phyloP scores from a whole-genome alignment of 1,139 yeast species.

The Geotrichum klebahnii region DNA sequence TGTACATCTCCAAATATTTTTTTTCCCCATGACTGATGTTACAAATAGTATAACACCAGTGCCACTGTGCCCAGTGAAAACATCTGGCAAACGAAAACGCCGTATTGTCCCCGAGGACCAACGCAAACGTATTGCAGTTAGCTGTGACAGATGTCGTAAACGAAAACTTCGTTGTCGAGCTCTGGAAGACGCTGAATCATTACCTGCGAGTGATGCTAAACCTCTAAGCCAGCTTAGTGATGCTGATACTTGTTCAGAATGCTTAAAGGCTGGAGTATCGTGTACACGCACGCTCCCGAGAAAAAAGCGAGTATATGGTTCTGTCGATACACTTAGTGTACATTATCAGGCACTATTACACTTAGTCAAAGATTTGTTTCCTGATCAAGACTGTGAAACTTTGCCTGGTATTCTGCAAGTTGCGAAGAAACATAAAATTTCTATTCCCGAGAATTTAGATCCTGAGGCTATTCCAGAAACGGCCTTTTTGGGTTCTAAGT shows the following conservation, averaged over 20 bases:
- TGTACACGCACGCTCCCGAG: slow-evolving; percentile 21
- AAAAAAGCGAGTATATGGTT: slow-evolving; percentile 22
- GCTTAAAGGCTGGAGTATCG: slow-evolving; percentile 16
- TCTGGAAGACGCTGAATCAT: background rate
- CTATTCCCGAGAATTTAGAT: slow-evolving; percentile 13
- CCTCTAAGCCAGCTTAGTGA: slow-evolving; percentile 10
- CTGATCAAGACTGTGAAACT: slow-evolving; percentile 20
- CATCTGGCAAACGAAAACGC: slow-evolving; percentile 17
- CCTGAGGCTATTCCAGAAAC: slow-evolving; percentile 18
- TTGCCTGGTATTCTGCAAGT: slow-evolving; percentile 13
- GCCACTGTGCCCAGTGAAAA: slow-evolving; percentile 10
- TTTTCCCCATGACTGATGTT: slow-evolving; percentile 5
- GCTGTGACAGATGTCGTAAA: slow-evolving; percentile 23
- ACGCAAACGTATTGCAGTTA: slow-evolving; percentile 22
- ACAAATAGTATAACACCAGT: background rate
- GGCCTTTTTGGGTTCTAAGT: slow-evolving; percentile 12
- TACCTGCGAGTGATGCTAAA: background rate
- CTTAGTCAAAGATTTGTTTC: slow-evolving; percentile 15
- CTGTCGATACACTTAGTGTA: slow-evolving; percentile 19
- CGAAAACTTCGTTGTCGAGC: slow-evolving; percentile 21
- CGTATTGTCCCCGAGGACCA: slow-evolving; percentile 22
- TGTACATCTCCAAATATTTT: background rate
- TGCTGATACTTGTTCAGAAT: slow-evolving; percentile 17
- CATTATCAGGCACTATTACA: slow-evolving; percentile 21
- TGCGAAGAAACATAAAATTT: slow-evolving; percentile 11